phyloP scores from a whole-genome alignment of 257 asterid species.

The Parsonsia alboflavescens region DNA sequence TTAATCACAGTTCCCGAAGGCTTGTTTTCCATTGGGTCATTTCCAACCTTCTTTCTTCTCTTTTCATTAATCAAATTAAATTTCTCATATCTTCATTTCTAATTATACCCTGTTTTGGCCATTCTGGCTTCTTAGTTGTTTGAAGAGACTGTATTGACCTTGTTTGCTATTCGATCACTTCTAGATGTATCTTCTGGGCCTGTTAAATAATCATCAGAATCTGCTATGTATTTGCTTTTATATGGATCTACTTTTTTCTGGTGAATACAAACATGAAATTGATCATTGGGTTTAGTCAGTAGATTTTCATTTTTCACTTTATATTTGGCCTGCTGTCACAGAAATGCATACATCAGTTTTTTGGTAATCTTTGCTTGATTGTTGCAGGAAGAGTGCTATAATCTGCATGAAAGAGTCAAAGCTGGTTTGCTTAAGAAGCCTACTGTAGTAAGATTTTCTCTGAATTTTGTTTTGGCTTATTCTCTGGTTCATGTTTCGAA shows the following conservation, averaged over 20 bases:
- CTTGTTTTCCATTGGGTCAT: background rate
- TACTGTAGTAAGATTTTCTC: constrained; percentile 49
- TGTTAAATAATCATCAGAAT: background rate
- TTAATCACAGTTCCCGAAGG: too few relatives aligned
- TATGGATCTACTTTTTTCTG: background rate
- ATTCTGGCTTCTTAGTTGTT: background rate
- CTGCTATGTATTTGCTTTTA: background rate
- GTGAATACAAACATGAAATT: background rate
- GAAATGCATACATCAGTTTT: background rate
- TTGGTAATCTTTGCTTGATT: constrained; percentile 15
- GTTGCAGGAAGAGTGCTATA: constrained; percentile 79
- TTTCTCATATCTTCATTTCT: background rate
- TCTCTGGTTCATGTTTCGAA: background rate
- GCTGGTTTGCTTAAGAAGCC: constrained; percentile 62
- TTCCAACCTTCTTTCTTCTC: background rate
- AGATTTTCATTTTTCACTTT: constrained; percentile 4
- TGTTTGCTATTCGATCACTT: background rate
- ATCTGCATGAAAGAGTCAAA: constrained; percentile 64
- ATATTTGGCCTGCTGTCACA: constrained; percentile 8
- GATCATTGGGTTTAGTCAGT: background rate
- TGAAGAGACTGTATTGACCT: background rate
- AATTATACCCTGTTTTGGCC: background rate
- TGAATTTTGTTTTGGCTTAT: background rate
- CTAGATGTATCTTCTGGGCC: background rate
- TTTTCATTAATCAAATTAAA: background rate